These are phyloP conservation scores for Piper betle DNA, from an alignment of 164 flowering plant genomes.

Conservation along the genomic window DNA sequence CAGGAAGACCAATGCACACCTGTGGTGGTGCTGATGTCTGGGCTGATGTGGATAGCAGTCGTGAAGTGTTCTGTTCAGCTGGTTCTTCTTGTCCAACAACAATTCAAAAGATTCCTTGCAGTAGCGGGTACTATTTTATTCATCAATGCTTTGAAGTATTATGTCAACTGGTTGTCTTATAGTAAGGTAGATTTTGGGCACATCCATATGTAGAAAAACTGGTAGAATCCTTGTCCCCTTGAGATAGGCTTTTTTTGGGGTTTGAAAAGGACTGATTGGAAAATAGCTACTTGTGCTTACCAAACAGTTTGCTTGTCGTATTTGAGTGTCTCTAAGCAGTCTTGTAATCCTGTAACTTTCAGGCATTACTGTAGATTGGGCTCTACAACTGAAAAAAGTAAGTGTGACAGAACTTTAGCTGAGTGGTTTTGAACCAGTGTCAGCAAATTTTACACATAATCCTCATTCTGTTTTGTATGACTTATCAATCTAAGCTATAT, in stretches of 20 bases:
- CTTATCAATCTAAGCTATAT: background rate
- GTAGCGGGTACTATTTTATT: conserved; percentile 58
- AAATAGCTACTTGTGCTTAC: too few species aligned
- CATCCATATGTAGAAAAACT: too few species aligned
- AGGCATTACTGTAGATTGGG: conserved; percentile 92
- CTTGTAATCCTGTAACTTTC: conserved; percentile 13
- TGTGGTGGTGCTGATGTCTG: conserved; percentile 94
- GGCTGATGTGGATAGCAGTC: conserved; percentile 60
- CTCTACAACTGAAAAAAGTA: conserved; percentile 60
- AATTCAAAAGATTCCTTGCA: conserved; percentile 46
- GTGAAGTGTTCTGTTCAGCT: conserved; percentile 76
- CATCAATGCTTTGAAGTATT: conserved; percentile 14
- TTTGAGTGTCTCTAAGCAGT: background rate
- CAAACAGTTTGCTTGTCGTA: background rate
- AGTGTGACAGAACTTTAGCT: conserved; percentile 8
- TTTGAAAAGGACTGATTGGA: too few species aligned
- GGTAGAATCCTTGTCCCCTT: too few species aligned
- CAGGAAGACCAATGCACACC: conserved; percentile 54
- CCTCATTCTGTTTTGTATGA: background rate
- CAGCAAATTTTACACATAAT: too few species aligned
- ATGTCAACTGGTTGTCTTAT: background rate
- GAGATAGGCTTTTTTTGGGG: too few species aligned
- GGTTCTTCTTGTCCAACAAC: conserved; percentile 90
- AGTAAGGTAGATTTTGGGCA: too few species aligned
- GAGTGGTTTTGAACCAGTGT: too few species aligned